Percentiles rank a stretch among this genome's conserved stretches.
These are phyloP conservation scores for Nannizziopsis barbatae DNA, from an alignment of 2,329 filamentous ascomycete species.

Conservation along the genomic window DNA sequence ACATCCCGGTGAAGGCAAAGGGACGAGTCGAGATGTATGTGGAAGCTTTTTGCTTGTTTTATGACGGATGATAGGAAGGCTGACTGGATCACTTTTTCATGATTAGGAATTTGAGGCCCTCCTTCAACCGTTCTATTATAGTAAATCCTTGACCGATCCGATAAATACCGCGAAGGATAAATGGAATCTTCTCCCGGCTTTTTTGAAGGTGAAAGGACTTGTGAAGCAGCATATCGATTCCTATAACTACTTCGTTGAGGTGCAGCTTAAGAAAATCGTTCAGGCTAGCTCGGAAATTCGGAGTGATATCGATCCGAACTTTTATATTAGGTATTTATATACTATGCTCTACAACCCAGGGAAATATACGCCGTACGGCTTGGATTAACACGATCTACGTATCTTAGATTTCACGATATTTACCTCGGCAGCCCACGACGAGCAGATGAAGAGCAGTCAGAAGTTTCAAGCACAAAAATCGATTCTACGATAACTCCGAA, in stretches of 20 bases:
- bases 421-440: conserved; percentile 73
- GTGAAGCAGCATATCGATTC: conserved; percentile 98
- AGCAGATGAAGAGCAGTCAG: conserved; percentile 58
- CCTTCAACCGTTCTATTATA: conserved; percentile 59
- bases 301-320: conserved; percentile 85
- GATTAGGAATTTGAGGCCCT: conserved; percentile 47
- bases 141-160: conserved; percentile 55
- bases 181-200: conserved; percentile 94
- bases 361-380: background rate
- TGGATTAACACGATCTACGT: conserved; percentile 4
- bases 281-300: conserved; percentile 78
- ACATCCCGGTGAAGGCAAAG: conserved; percentile 3
- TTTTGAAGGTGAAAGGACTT: conserved; percentile 90
- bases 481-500: conserved; percentile 66
- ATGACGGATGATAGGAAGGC: background rate
- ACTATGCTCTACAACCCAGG: background rate
- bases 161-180: conserved; percentile 71
- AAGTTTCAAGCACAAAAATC: conserved; percentile 38
- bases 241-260: conserved; percentile 96
- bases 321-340: conserved; percentile 66
- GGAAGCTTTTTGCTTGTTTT: background rate
- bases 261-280: conserved; percentile 94
- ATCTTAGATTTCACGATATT: conserved; percentile 62
- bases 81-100: background rate
- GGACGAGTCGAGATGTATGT: conserved; percentile 9